Evolutionary conservation across 2,329 filamentous ascomycete species (phyloP).

Genomic region (Pseudocercospora fuligena): DNA sequence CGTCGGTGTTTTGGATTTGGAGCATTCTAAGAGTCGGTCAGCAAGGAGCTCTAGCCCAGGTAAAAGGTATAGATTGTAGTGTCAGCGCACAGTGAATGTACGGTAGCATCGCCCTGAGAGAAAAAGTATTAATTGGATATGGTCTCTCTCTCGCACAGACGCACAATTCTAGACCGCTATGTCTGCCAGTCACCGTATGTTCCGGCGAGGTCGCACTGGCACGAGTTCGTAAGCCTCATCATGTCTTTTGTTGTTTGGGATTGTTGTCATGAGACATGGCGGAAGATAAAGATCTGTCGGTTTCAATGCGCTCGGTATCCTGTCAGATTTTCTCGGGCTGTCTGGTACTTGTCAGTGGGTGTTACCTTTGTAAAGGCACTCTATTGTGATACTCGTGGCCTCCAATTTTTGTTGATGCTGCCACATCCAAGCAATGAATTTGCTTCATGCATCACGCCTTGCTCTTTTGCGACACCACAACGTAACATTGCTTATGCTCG

Average conservation of each 20-base stretch:
- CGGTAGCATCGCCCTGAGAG: constrained; percentile 9
- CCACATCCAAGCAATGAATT: neutral
- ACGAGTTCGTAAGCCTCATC: constrained; percentile 5
- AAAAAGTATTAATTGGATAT: constrained; percentile 1
- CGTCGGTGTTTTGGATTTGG: constrained; percentile 6
- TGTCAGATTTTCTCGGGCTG: neutral
- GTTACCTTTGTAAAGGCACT: constrained; percentile 3
- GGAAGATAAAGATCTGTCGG: constrained; percentile 5
- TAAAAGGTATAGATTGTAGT: constrained; percentile 5
- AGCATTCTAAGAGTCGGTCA: constrained; percentile 23
- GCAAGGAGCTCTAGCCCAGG: constrained; percentile 12
- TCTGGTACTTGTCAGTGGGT: constrained; percentile 1
- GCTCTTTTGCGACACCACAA: constrained; percentile 26
- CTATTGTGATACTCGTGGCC: neutral
- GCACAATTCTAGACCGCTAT: constrained; percentile 17
- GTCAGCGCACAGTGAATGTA: constrained; percentile 14
- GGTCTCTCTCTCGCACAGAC: neutral
- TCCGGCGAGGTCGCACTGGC: constrained; percentile 7
- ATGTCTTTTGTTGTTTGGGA: neutral
- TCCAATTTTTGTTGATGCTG: neutral
- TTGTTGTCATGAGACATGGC: constrained; percentile 5
- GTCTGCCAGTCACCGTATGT: constrained; percentile 7
- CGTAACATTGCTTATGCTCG: constrained; percentile 26
- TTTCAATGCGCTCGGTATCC: neutral
- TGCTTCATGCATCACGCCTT: constrained; percentile 21